Evolutionary conservation across 1,284 basidiomycete species (phyloP).

Genomic region (Dichomitus squalens): DNA sequence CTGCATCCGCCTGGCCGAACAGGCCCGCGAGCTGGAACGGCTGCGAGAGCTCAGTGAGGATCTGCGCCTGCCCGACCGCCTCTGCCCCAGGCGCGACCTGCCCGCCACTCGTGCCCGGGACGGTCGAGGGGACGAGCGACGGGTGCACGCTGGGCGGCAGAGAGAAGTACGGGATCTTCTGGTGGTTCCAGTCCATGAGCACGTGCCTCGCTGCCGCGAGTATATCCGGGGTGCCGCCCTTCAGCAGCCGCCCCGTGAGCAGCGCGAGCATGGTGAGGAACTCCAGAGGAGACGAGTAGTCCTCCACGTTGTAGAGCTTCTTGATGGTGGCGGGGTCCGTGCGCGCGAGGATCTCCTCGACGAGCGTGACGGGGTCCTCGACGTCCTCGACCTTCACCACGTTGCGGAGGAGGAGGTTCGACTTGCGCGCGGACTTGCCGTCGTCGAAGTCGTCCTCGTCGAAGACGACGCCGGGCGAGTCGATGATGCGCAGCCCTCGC

Average conservation of each 20-base stretch:
- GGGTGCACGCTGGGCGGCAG: conserved; percentile 78
- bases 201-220: conserved; percentile 83
- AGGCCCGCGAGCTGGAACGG: conserved; percentile 78
- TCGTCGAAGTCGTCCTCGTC: conserved; percentile 65
- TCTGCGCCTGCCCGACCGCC: conserved; percentile 73
- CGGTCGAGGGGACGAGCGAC: conserved; percentile 66
- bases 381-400: conserved; percentile 93
- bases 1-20: conserved; percentile 75
- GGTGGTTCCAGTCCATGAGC: conserved; percentile 95
- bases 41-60: conserved; percentile 64
- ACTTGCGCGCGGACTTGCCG: conserved; percentile 50
- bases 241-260: conserved; percentile 71
- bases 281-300: conserved; percentile 73
- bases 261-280: conserved; percentile 93
- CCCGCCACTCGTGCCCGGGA: conserved; percentile 19
- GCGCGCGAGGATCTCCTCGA: conserved; percentile 82
- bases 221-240: conserved; percentile 93
- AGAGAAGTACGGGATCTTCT: conserved; percentile 92
- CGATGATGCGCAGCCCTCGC: conserved; percentile 89
- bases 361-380: conserved; percentile 87
- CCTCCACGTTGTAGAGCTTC: conserved; percentile 83
- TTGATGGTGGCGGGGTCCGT: conserved; percentile 72
- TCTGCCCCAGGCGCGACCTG: conserved; percentile 70
- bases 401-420: conserved; percentile 83
- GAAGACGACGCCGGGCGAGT: conserved; percentile 96